A percentile compares a stretch with the other conserved stretches of the same genome.
Conservation (phyloP, 169 alveolate species). For the Babesia ovis region DNA sequence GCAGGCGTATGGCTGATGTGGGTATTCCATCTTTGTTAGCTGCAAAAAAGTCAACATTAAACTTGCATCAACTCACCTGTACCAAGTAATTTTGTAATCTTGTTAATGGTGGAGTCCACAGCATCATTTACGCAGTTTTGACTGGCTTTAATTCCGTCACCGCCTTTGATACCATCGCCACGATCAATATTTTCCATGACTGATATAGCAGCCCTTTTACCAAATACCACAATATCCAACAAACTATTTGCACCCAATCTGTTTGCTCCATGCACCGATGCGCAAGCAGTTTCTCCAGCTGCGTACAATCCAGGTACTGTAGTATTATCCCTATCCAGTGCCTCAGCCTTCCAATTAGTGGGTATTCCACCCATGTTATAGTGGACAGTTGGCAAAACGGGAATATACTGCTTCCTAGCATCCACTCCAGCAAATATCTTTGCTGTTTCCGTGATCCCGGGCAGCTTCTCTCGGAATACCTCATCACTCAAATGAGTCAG, state of each 20-base stretch:
- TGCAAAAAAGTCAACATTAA: slow-evolving; percentile 33
- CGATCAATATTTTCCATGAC: slow-evolving; percentile 7
- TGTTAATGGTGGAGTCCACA: slow-evolving; percentile 18
- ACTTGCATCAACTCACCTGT: slow-evolving; percentile 1
- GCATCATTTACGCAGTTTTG: background rate
- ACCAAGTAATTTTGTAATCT: slow-evolving; percentile 31
- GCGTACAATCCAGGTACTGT: slow-evolving; percentile 92
- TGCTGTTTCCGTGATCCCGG: slow-evolving; percentile 97
- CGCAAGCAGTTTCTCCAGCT: slow-evolving; percentile 98
- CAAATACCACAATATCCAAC: slow-evolving; percentile 95
- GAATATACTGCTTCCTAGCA: slow-evolving; percentile 93
- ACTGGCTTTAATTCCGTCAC: slow-evolving; percentile 20
- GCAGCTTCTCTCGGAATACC: slow-evolving; percentile 91
- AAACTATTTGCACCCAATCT: slow-evolving; percentile 97
- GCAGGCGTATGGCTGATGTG: slow-evolving; percentile 66
- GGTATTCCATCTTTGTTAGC: slow-evolving; percentile 52
- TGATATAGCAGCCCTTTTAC: slow-evolving; percentile 94
- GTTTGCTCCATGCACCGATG: slow-evolving; percentile 99
- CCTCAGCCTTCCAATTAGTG: slow-evolving; percentile 95
- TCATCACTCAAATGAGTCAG: slow-evolving; percentile 92
- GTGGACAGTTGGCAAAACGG: slow-evolving; percentile 98
- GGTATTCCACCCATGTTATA: slow-evolving; percentile 99
- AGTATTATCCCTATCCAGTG: slow-evolving; percentile 75
- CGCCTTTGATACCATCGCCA: background rate
- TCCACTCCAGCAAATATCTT: slow-evolving; percentile 96